phyloP scores from a whole-genome alignment of 1,284 basidiomycete species.

The Athelia sp. region DNA sequence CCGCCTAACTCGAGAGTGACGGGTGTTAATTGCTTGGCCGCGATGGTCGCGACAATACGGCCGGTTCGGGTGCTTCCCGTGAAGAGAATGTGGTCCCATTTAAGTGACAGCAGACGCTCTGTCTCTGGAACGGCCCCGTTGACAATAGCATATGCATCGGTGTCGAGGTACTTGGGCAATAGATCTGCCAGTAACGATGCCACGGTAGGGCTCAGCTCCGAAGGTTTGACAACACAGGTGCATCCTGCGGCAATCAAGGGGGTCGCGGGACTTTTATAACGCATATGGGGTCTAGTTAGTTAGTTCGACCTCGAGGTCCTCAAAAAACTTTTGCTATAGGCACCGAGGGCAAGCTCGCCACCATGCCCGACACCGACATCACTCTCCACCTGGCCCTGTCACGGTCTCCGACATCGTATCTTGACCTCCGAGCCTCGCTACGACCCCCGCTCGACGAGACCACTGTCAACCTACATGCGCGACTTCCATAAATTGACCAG shows the following conservation, averaged over 20 bases:
- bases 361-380: too few species aligned
- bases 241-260: constrained; percentile 60
- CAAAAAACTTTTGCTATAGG: too few species aligned
- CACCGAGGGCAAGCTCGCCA: too few species aligned
- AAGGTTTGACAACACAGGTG: constrained; percentile 52
- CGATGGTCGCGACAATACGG: constrained; percentile 61
- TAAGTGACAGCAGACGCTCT: constrained; percentile 43
- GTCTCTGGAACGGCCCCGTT: constrained; percentile 54
- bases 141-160: constrained; percentile 38
- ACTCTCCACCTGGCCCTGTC: too few species aligned
- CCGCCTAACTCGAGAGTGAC: constrained; percentile 51
- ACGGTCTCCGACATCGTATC: too few species aligned
- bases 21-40: constrained; percentile 71
- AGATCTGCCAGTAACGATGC: constrained; percentile 48
- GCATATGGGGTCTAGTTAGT: too few species aligned
- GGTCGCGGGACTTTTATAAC: too few species aligned
- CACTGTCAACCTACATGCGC: too few species aligned
- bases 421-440: too few species aligned
- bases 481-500: too few species aligned
- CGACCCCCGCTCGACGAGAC: too few species aligned
- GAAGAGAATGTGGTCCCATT: constrained; percentile 55
- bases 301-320: too few species aligned
- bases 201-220: constrained; percentile 48
- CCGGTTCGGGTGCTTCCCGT: constrained; percentile 51
- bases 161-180: constrained; percentile 59